Conservation (phyloP, 345 rosid genomes). For the thale cress (Arabidopsis thaliana) region DNA sequence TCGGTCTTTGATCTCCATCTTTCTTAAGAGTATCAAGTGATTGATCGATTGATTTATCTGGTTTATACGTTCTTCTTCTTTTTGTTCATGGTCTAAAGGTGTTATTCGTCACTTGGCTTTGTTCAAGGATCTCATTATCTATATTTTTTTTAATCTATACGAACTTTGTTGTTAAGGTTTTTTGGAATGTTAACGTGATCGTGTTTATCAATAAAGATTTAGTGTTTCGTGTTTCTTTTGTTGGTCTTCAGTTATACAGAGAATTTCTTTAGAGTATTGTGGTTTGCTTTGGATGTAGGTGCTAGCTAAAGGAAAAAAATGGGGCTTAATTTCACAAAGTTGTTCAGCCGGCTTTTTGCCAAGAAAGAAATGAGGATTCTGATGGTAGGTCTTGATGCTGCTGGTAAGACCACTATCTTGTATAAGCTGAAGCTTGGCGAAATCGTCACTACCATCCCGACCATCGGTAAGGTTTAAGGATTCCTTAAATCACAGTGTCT, state of each 20-base stretch:
- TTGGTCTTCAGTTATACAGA: neutral
- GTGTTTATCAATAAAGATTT: conserved; percentile 12
- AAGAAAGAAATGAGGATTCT: conserved; percentile 83
- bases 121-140: neutral
- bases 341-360: conserved; percentile 73
- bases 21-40: neutral
- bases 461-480: conserved; percentile 60
- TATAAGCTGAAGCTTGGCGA: conserved; percentile 90
- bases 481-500: neutral
- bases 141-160: neutral
- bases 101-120: neutral
- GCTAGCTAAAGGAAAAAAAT: conserved; percentile 45
- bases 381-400: conserved; percentile 90
- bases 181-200: neutral
- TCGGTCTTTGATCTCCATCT: conserved; percentile 13
- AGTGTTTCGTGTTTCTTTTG: neutral
- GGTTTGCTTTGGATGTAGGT: conserved; percentile 16
- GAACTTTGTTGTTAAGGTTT: conserved; percentile 6
- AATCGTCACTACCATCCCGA: conserved; percentile 83
- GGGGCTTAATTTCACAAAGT: conserved; percentile 71
- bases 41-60: conserved; percentile 15
- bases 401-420: conserved; percentile 86
- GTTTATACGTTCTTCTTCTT: neutral
- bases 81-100: neutral
- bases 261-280: neutral